These are phyloP conservation scores for Colletotrichum melonis DNA, from an alignment of 2,329 filamentous ascomycete species.

Conservation along the genomic window DNA sequence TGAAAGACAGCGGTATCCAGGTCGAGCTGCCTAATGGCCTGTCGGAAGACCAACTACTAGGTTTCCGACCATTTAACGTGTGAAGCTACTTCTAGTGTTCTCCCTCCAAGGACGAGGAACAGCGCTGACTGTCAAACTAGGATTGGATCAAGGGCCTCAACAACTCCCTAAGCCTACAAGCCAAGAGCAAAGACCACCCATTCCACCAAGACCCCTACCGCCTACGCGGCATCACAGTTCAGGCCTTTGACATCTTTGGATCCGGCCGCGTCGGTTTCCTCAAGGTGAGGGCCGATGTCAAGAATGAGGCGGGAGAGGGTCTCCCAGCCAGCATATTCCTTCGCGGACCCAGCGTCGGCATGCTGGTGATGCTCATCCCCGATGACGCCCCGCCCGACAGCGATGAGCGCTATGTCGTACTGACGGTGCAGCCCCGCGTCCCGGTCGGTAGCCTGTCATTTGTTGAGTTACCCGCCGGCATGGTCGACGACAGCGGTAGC, in stretches of 20 bases:
- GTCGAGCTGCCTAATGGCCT: slow-evolving; percentile 58
- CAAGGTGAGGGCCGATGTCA: slow-evolving; percentile 62
- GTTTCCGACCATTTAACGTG: slow-evolving; percentile 64
- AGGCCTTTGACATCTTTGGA: slow-evolving; percentile 66
- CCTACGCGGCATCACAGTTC: slow-evolving; percentile 62
- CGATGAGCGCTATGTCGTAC: slow-evolving; percentile 65
- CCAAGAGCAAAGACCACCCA: slow-evolving; percentile 53
- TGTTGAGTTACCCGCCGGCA: slow-evolving; percentile 68
- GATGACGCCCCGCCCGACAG: slow-evolving; percentile 54
- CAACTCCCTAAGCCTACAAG: slow-evolving; percentile 59
- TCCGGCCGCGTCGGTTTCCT: slow-evolving; percentile 63
- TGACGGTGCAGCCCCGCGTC: slow-evolving; percentile 70
- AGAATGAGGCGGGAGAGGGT: slow-evolving; percentile 58
- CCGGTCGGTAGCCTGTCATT: slow-evolving; percentile 66
- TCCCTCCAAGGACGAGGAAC: background rate
- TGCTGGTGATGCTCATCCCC: slow-evolving; percentile 67
- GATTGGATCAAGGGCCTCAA: slow-evolving; percentile 61
- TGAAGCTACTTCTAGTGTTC: rapidly evolving
- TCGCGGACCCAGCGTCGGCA: slow-evolving; percentile 69
- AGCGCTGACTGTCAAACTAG: slow-evolving; percentile 43
- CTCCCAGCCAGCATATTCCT: slow-evolving; percentile 68
- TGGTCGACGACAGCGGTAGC: slow-evolving; percentile 65
- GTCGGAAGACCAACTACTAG: slow-evolving; percentile 54
- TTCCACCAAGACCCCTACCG: slow-evolving; percentile 66
- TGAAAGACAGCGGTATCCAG: slow-evolving; percentile 51